Evolutionary conservation across 257 asterid genomes (phyloP), one percentile per base, ranked within the genome.

Genomic region (Thymus mandschuricus): DNA sequence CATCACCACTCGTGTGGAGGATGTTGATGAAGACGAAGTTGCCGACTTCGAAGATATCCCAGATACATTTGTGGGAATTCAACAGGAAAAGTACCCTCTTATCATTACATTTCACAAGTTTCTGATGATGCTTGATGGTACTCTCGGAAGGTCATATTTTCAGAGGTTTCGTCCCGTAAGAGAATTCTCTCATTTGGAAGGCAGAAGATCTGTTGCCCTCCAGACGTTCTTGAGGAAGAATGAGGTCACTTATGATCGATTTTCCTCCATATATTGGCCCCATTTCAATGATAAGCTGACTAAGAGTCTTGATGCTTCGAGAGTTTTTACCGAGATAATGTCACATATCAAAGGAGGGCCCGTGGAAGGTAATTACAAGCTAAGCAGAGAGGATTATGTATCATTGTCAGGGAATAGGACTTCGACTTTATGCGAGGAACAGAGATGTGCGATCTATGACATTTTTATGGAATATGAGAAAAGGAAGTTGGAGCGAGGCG

Each of bases 81-180:
- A 77, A 13, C 68, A 76, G 8, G 77, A 79, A 58, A 81, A 77
- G 56, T 87, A 82, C 63, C 96, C 94, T 28, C 89, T 89, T 1
- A 86, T 89, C 9, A 71, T 89, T 33, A 87, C 94, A 21, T 89
- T 89, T 68, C 88, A 72, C 13, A 87, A 89, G 78, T 87, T 89
- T 62, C 12, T 89, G 62, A 76, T 89, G 89, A 89, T 89, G 94
- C 87, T 89, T 0, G 96, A 89, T 27, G 94, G 92, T 54, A 82
- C 86, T 13, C 30, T 85, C 8, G 84, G 83, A 6, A 59, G 54
- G 54, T 89, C 96, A 3, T 89, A 79, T 52, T 89, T 89, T 57
- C 78, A 78, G 57, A 80, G 94, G 66, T 87, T 87, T 72, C 75
- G 10, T 12, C 68, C 43, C n/a, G 77, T 61, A 29, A 75, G 76